A percentile compares a stretch with the other conserved stretches of the same genome.
Conservation (phyloP, 805 yeast species). For the Candida railenensis region DNA sequence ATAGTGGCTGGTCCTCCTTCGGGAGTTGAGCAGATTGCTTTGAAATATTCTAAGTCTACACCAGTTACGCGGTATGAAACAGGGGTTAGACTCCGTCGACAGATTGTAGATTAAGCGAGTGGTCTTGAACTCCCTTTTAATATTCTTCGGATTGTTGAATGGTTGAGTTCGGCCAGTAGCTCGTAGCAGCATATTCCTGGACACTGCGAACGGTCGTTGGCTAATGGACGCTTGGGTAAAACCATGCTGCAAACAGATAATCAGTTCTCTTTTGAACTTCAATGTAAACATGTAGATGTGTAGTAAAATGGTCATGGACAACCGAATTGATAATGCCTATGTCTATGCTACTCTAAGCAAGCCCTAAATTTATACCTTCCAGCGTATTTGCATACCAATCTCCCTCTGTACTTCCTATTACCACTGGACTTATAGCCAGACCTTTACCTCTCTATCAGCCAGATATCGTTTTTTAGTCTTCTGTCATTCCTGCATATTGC, state of each 20-base stretch:
- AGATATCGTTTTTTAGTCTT: no score
- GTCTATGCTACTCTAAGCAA: no score
- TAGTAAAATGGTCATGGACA: no score
- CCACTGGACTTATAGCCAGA: no score
- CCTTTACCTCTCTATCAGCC: no score
- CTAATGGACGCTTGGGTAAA: conserved; percentile 98
- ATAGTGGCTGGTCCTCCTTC: conserved; percentile 30
- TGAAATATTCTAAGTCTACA: conserved; percentile 10
- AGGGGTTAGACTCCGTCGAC: conserved; percentile 94
- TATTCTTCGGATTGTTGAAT: conserved; percentile 26
- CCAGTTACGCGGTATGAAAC: conserved; percentile 50
- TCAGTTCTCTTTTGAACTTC: background rate
- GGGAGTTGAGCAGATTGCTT: conserved; percentile 52
- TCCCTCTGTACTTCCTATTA: background rate
- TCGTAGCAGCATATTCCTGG: conserved; percentile 98
- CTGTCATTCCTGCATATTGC: background rate
- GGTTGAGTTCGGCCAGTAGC: conserved; percentile 65
- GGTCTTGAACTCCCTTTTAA: conserved; percentile 58
- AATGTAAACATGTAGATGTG: no score
- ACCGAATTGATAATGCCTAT: no score
- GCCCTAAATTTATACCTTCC: no score
- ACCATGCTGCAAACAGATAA: conserved; percentile 96
- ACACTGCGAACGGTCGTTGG: conserved; percentile 93
- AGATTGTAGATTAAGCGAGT: conserved; percentile 76
- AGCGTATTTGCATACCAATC: background rate